A percentile compares a stretch with the other conserved stretches of the same genome.
These are phyloP conservation scores for Ordospora pajunii DNA, from an alignment of 371 early-diverging fungal genomes.

Conservation along the genomic window DNA sequence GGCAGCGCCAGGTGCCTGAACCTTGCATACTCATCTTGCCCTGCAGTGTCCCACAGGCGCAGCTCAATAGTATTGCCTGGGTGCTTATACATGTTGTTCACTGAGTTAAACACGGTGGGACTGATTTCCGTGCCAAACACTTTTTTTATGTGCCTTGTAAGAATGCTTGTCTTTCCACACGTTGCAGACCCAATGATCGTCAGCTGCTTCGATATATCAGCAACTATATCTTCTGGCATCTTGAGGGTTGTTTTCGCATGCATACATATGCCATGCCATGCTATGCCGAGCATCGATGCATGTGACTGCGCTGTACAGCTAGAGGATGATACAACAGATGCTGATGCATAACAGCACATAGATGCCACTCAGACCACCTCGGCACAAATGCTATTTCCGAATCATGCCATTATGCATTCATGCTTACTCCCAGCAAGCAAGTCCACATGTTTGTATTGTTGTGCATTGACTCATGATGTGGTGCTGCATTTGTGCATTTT, in stretches of 20 bases:
- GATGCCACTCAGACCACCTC: too few relatives aligned
- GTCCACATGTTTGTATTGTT: too few relatives aligned
- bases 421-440: too few relatives aligned
- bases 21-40: slow-evolving; percentile 59
- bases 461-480: not conserved
- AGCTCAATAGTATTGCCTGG: slow-evolving; percentile 8
- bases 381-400: too few relatives aligned
- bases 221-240: not conserved
- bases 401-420: too few relatives aligned
- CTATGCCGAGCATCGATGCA: not conserved
- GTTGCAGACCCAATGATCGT: slow-evolving; percentile 53
- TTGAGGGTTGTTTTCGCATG: not conserved
- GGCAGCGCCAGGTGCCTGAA: slow-evolving; percentile 50
- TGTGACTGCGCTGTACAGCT: not conserved
- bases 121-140: slow-evolving; percentile 33
- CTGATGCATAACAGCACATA: too few relatives aligned
- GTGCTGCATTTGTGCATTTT: not conserved
- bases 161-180: slow-evolving; percentile 59
- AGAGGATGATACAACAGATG: too few relatives aligned
- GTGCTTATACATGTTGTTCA: slow-evolving; percentile 20
- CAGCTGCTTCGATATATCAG: slow-evolving; percentile 41
- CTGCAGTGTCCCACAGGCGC: slow-evolving; percentile 59
- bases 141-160: slow-evolving; percentile 41
- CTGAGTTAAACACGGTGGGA: slow-evolving; percentile 49
- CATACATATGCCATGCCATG: not conserved